Conservation (phyloP, 2,329 filamentous ascomycete genomes). For the Bipolaris gigantea region DNA sequence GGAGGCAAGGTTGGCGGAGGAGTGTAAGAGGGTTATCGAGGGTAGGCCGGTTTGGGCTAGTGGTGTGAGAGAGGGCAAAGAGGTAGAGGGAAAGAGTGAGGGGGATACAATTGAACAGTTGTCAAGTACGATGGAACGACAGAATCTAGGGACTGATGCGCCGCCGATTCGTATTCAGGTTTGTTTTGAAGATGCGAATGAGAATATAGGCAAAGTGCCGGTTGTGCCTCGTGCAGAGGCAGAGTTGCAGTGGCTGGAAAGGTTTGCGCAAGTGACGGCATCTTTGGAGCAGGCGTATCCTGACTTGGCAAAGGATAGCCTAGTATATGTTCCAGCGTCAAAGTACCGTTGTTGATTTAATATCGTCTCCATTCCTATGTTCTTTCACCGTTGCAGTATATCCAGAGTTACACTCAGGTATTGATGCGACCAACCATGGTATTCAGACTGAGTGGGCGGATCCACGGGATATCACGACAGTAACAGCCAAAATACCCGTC, state of each 20-base stretch:
- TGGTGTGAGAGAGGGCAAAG: neutral
- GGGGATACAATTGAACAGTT: neutral
- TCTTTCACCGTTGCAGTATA: neutral
- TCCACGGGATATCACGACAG: neutral
- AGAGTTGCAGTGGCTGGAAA: slow-evolving; percentile 9
- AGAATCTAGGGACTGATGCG: neutral
- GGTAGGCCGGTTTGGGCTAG: neutral
- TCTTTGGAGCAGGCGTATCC: slow-evolving; percentile 6
- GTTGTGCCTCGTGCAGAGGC: slow-evolving; percentile 1
- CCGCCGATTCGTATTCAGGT: neutral
- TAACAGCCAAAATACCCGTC: neutral
- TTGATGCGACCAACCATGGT: neutral
- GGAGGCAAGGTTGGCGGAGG: neutral
- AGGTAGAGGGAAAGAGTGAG: neutral
- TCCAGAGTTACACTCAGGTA: neutral
- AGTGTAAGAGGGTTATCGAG: neutral
- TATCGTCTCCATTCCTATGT: neutral
- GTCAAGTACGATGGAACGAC: neutral
- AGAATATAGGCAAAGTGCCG: neutral
- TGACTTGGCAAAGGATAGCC: neutral
- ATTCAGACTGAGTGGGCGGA: neutral
- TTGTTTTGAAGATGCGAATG: neutral
- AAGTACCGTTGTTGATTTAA: neutral
- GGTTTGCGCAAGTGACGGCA: slow-evolving; percentile 2
- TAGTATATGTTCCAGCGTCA: neutral